phyloP scores from a whole-genome alignment of 345 rosid species.

The Citrus trifoliata region DNA sequence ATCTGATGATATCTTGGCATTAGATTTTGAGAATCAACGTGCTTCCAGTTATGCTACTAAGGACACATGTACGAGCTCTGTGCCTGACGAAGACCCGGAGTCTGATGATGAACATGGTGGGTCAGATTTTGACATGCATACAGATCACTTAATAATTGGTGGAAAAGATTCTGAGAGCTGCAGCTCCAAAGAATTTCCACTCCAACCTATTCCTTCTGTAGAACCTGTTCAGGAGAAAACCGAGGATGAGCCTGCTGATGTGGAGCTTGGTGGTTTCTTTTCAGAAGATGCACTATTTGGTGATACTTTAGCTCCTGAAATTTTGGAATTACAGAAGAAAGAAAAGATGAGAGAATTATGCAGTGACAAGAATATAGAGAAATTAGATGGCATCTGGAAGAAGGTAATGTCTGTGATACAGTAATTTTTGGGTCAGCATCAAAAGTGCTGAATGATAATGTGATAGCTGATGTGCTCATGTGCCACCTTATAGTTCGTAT shows the following conservation, averaged over 20 bases:
- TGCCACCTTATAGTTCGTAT: neutral
- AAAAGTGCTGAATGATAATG: neutral
- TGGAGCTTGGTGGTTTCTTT: conserved; percentile 74
- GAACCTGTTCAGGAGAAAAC: conserved; percentile 27
- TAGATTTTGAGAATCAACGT: conserved; percentile 47
- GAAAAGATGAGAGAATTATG: conserved; percentile 59
- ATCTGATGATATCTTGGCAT: conserved; percentile 60
- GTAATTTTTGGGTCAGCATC: conserved; percentile 12
- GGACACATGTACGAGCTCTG: conserved; percentile 22
- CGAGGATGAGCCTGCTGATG: conserved; percentile 42
- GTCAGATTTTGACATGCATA: conserved; percentile 12
- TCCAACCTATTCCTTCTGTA: conserved; percentile 25
- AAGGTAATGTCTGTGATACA: conserved; percentile 48
- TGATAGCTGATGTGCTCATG: neutral
- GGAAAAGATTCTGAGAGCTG: conserved; percentile 28
- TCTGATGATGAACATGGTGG: conserved; percentile 21
- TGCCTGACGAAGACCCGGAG: conserved; percentile 26
- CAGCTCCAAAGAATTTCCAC: conserved; percentile 31
- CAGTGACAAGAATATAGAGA: conserved; percentile 61
- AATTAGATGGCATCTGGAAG: conserved; percentile 90
- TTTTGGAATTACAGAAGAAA: conserved; percentile 60
- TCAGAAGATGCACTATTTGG: conserved; percentile 40
- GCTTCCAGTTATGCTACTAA: conserved; percentile 19
- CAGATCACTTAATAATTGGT: conserved; percentile 27
- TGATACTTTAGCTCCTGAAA: conserved; percentile 44